These are phyloP conservation scores for Cryptococcus hybrid DNA, from an alignment of 1,284 basidiomycete genomes.

Conservation along the genomic window DNA sequence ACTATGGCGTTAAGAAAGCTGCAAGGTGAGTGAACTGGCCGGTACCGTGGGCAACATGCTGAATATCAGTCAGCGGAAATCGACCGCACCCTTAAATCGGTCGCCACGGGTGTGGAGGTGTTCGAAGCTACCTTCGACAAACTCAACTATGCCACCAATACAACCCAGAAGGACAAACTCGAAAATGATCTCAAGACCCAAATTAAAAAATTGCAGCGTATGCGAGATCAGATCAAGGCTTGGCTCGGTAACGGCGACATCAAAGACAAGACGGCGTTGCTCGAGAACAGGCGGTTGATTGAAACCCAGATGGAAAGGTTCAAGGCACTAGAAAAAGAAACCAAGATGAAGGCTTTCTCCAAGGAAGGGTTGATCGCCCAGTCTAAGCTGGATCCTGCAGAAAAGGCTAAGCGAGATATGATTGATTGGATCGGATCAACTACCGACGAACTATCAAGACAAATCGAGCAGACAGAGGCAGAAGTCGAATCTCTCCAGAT, in stretches of 20 bases:
- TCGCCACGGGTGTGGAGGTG: conserved; percentile 86
- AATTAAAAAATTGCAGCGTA: conserved; percentile 97
- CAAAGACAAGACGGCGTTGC: conserved; percentile 93
- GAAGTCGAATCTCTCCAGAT: conserved; percentile 76
- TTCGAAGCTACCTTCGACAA: conserved; percentile 96
- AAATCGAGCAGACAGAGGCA: conserved; percentile 92
- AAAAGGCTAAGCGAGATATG: conserved; percentile 92
- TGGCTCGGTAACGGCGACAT: conserved; percentile 99
- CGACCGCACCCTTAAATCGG: conserved; percentile 93
- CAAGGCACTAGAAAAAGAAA: conserved; percentile 99
- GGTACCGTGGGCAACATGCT: no score
- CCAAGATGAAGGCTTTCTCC: conserved; percentile 99
- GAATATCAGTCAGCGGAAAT: conserved; percentile 70
- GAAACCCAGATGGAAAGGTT: conserved; percentile 99
- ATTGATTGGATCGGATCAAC: conserved; percentile 80
- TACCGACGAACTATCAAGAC: conserved; percentile 89
- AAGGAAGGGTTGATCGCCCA: conserved; percentile 97
- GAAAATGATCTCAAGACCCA: conserved; percentile 95
- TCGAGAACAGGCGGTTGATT: conserved; percentile 93
- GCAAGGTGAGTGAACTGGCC: conserved; percentile 27
- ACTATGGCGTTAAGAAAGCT: conserved; percentile 47
- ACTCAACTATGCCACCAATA: conserved; percentile 87
- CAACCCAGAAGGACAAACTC: conserved; percentile 93
- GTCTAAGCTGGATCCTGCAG: conserved; percentile 91
- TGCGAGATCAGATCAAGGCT: conserved; percentile 98